Percentiles rank a stretch among this genome's conserved stretches.
These are phyloP conservation scores for Lipomyces yamadae DNA, from an alignment of 805 yeast genomes.

Conservation along the genomic window DNA sequence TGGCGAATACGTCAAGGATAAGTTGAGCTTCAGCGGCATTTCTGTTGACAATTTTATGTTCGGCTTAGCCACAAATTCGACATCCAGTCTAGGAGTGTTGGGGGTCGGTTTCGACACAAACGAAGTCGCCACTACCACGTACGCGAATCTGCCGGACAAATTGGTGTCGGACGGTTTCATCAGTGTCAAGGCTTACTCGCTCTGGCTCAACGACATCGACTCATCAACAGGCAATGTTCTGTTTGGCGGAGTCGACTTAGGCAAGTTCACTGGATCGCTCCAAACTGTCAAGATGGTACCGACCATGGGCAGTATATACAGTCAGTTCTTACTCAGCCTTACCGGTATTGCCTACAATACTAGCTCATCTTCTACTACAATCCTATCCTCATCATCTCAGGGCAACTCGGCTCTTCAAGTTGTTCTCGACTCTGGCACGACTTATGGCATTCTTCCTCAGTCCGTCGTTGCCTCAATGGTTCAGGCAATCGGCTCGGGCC, in stretches of 20 bases:
- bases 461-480: constrained; percentile 43
- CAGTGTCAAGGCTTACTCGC: constrained; percentile 51
- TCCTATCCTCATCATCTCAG: constrained; percentile 4
- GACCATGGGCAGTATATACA: constrained; percentile 4
- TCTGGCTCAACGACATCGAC: constrained; percentile 50
- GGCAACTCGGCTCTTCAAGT: constrained; percentile 45
- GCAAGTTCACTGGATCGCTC: constrained; percentile 50
- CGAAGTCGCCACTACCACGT: constrained; percentile 41
- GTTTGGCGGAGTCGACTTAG: constrained; percentile 54
- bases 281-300: constrained; percentile 45
- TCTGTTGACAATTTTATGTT: constrained; percentile 59
- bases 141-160: constrained; percentile 45
- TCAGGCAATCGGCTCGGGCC: constrained; percentile 47
- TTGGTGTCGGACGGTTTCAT: constrained; percentile 52
- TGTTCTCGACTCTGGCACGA: constrained; percentile 61
- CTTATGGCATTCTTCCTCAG: constrained; percentile 56
- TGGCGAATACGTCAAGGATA: constrained; percentile 69
- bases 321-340: constrained; percentile 24
- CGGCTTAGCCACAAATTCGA: constrained; percentile 72
- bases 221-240: constrained; percentile 48
- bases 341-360: constrained; percentile 25
- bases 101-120: constrained; percentile 49
- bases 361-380: not conserved
- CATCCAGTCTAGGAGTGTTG: constrained; percentile 60
- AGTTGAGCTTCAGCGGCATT: constrained; percentile 56